Conservation (phyloP, 176 grass and related monocot species). For the Aegilops longissima region DNA sequence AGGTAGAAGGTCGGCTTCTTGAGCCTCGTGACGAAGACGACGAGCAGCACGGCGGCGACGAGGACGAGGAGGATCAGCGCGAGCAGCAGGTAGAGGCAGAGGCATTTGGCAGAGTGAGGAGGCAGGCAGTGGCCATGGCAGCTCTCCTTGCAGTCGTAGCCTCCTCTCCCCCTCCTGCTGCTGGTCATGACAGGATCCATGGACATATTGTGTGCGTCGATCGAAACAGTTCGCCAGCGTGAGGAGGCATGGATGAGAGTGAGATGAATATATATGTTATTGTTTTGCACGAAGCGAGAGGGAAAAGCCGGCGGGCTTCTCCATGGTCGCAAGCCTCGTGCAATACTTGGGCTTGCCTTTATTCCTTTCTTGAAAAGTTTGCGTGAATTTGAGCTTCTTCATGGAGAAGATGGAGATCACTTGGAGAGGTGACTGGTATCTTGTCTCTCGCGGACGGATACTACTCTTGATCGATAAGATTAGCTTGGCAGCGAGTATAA, state of each 20-base stretch:
- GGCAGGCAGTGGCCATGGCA: slow-evolving; percentile 19
- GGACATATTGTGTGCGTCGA: not conserved
- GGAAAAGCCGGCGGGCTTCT: slow-evolving; percentile 24
- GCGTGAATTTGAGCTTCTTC: slow-evolving; percentile 44
- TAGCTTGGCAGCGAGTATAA: not conserved
- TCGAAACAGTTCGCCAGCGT: slow-evolving; percentile 6
- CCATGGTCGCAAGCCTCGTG: slow-evolving; percentile 65
- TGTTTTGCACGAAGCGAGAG: slow-evolving; percentile 6
- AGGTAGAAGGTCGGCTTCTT: slow-evolving; percentile 77
- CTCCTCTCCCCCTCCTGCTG: not conserved
- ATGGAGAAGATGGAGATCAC: slow-evolving; percentile 46
- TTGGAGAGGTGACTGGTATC: slow-evolving; percentile 2
- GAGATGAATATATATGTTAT: slow-evolving; percentile 42
- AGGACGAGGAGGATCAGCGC: slow-evolving; percentile 46
- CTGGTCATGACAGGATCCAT: slow-evolving; percentile 1
- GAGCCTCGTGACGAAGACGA: slow-evolving; percentile 57
- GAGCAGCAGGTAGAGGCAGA: slow-evolving; percentile 45
- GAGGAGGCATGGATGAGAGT: slow-evolving; percentile 26
- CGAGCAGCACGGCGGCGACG: slow-evolving; percentile 38
- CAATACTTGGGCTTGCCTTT: slow-evolving; percentile 69
- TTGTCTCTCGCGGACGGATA: not conserved
- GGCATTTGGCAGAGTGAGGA: slow-evolving; percentile 30
- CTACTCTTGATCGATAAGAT: slow-evolving; percentile 6
- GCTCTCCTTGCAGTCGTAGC: slow-evolving; percentile 21
- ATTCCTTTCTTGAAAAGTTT: slow-evolving; percentile 94